Base-by-base conservation (phyloP, 176 grass and related monocot genomes). In the Pontederia paniculata region DNA sequence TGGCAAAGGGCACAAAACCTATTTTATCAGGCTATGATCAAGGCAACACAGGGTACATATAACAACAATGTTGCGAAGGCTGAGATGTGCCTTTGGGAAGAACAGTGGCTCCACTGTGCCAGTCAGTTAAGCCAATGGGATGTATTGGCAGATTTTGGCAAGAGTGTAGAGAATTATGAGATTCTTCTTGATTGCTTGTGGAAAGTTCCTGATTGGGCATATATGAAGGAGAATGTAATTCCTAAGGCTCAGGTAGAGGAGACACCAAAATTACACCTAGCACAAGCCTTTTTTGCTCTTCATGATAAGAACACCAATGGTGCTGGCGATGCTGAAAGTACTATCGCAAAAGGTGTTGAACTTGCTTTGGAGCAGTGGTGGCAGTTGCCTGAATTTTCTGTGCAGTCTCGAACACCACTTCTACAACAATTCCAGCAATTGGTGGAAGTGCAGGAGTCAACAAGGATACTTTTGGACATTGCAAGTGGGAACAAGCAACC, bases 21-120 rank as follows among this genome's bases (percentile, higher is more conserved):
- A 49, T 98, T 98, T 72, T 91, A 98, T 70, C 93, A 98, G 65
- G 93, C 93, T 63, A 98, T 98, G 93, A 98, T 98, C 50, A 98
- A 98, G 83, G 83, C 93, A 72, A 98, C 93, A 69, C 93, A 98
- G 72, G 93, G 93, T 58, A 98, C 93, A 48, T 91, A 98, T 51
- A 98, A 84, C 73, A 98, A 98, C n/a, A 81, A 53, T 5, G 93
- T 98, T 60, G 80, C 93, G 6, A 98, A 91, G 60, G 87, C 87
- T 68, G 93, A 98, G 80, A 98, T 98, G 93, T 98, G 93, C 62
- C 86, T 98, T 58, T 98, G 93, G 93, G 93, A 98, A 71, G 93
- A 98, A 67, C 87, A 91, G 57, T 98, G 93, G 93, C 66, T 98
- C 15, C 78, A 73, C 44, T 98, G 93, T 67, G 93, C 93, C 0